A percentile compares a stretch with the other conserved stretches of the same genome.
Conservation (phyloP, 306 rosid genomes). For the Sophora flavescens region DNA sequence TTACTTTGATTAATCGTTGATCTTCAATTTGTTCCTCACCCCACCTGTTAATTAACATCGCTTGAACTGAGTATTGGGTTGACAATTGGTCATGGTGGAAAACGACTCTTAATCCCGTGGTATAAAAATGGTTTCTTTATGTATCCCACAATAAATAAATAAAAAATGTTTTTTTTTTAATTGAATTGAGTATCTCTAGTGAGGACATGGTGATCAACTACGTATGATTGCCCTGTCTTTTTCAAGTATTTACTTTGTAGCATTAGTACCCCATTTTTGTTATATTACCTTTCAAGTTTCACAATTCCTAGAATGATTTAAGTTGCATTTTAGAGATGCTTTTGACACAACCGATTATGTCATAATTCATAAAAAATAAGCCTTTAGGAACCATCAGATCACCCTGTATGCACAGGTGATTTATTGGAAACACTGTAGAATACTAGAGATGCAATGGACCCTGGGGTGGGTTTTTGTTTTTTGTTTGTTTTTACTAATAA, state of each 20-base stretch:
- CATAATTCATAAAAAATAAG: background rate
- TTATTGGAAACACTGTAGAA: background rate
- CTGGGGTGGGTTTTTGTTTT: too few species aligned
- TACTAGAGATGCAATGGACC: background rate
- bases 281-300: background rate
- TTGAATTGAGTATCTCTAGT: background rate
- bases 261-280: background rate
- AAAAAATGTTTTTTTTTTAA: background rate
- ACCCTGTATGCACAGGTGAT: background rate
- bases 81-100: background rate
- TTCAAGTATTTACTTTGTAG: background rate
- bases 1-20: background rate
- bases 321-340: background rate
- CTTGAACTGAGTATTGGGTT: background rate
- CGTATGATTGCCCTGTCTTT: slow-evolving; percentile 22
- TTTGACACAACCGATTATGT: background rate
- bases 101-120: background rate
- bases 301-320: slow-evolving; percentile 12
- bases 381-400: background rate
- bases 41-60: slow-evolving; percentile 22
- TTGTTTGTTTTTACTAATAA: background rate
- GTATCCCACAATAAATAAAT: background rate
- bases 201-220: background rate
- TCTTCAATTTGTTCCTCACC: background rate
- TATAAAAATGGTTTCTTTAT: background rate